Percentiles rank a stretch among this genome's conserved stretches.
Evolutionary conservation across 192 early-diverging fungal species (phyloP).

Genomic region (Radiomyces spectabilis): DNA sequence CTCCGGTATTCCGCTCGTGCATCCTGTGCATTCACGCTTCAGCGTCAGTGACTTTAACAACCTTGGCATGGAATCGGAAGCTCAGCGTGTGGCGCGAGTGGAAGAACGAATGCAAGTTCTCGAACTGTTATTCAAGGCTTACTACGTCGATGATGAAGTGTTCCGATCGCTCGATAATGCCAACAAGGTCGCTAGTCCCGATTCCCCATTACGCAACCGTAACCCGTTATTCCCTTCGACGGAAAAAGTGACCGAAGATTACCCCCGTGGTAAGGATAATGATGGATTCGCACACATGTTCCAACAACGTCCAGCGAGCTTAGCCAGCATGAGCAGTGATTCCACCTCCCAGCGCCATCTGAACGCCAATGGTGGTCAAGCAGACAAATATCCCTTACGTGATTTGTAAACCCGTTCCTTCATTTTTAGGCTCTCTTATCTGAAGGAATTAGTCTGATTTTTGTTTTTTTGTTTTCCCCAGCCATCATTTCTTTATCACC

Average conservation of each 20-base stretch:
- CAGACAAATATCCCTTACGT: no score
- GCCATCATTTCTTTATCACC: no score
- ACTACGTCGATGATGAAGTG: slow-evolving; percentile 30
- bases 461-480: no score
- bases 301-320: slow-evolving; percentile 2
- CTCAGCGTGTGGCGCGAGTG: slow-evolving; percentile 23
- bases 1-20: slow-evolving; percentile 26
- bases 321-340: neutral
- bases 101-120: slow-evolving; percentile 28
- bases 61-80: slow-evolving; percentile 11
- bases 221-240: neutral
- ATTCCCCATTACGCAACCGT: neutral
- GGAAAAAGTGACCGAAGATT: neutral
- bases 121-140: slow-evolving; percentile 28
- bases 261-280: neutral
- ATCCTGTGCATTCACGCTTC: slow-evolving; percentile 27
- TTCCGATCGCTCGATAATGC: slow-evolving; percentile 26
- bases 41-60: slow-evolving; percentile 10
- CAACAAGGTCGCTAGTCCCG: slow-evolving; percentile 6
- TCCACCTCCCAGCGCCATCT: neutral
- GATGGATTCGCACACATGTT: slow-evolving; percentile 4
- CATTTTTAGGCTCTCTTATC: no score
- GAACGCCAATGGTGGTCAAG: no score
- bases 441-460: no score
- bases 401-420: no score